Base-by-base conservation (phyloP, 805 yeast species). In the Myxozyma mucilagina region DNA sequence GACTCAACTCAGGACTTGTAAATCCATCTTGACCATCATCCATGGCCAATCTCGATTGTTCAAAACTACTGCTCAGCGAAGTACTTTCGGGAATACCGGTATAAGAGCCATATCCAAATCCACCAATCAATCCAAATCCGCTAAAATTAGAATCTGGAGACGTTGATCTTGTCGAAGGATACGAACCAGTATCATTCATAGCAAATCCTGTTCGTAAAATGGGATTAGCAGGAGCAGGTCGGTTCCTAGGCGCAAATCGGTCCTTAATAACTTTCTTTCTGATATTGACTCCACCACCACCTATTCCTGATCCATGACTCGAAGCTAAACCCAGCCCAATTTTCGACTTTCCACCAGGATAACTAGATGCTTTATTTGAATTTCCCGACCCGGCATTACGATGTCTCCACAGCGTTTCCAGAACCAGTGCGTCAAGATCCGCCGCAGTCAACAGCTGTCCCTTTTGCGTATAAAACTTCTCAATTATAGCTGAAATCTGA, bases 401-500 rank as follows among this genome's bases (percentile, higher is more conserved):
- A 47, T 61, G 65, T 34, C 36, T 34, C 65, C 65, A 62, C 18
- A 62, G 47, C 24, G 56, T 53, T 3, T 59, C 58, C 6, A 62
- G 56, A 11, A 62, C 65, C 31, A 51, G 44, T n/a, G 57, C 41
- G 24, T 62, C 65, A 8, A 62, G 49, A 38, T 62, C 65, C 4
- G 64, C 38, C 14, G 65, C 56, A 24, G 65, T 32, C 14, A 62
- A 45, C 2, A 59, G 36, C 41, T 48, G 59, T 14, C 57, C 65
- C 24, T 52, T 48, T 10, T 50, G 31, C n/a, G 59, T 50, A 34
- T 57, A 61, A 31, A n/a, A 43, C 11, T 44, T 42, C 41, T 50
- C 43, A 32, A 62, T 55, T 2, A 59, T 36, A 8, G 10, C 10
- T 11, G 60, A 49, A 6, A 62, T 59, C 60, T 59, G 54, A 43